Evolutionary conservation across 1,284 basidiomycete species (phyloP), one percentile per base, ranked within the genome.

Genomic region (Meira miltonrushii): DNA sequence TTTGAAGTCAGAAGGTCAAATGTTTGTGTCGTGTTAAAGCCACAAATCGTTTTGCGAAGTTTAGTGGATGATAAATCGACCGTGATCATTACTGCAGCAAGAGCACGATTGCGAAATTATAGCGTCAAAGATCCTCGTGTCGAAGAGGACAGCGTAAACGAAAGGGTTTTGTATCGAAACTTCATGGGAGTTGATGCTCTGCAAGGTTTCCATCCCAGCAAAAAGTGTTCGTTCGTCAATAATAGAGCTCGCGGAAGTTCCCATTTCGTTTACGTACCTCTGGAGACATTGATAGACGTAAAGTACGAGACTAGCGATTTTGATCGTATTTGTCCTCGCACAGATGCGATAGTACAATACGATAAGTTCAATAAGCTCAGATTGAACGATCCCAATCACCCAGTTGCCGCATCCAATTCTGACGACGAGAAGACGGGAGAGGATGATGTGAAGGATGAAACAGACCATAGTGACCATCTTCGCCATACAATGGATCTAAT

Each of bases 291-390:
- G 39, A 58, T 67, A 43, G 72, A 70, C 49, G 43, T 62, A 17
- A 40, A 23, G 11, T 59, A 59, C 38, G 62, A 68, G 8, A 58
- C 63, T 3, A 59, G 55, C 47, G 66, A 71, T 49, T 72, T 75
- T 48, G 90, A 94, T 71, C 87, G 92, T 1, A 84, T 98, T 46
- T 88, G 96, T 1, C 88, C 90, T 8, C 89, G 91, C 76, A 92
- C 92, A 0, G 87, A 91, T 66, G 90, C 90, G 3, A 86, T 84
- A 1, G 84, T 95, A 66, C 86, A 88, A 56, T 90, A 93, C 75
- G 94, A 98, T 82, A 92, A 90, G 78, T 96, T 96, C 82, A 97
- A 98, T 61, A 66, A 70, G 55, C 64, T 74, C 19, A 64, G 71
- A 41, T 81, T 95, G 53, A 86, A 88, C 44, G 90, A 87, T 71